Percentiles rank a stretch among this genome's conserved stretches.
phyloP scores from a whole-genome alignment of 805 yeast genomes.

The Pichia eremophila region DNA sequence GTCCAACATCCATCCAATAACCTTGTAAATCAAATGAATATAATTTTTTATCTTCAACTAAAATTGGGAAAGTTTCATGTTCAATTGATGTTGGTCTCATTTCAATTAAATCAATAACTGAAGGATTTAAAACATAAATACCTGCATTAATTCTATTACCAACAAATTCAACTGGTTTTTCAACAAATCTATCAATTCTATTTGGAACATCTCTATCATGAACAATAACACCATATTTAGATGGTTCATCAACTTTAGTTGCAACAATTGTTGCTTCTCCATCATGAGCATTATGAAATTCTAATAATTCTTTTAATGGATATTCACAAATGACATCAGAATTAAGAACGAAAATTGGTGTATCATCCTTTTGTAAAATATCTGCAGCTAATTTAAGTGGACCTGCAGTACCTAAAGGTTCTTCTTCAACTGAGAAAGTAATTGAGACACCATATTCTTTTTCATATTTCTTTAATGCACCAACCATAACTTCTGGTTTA shows the following conservation, averaged over 20 bases:
- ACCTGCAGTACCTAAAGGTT: constrained; percentile 99
- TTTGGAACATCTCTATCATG: constrained; percentile 92
- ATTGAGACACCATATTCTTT: constrained; percentile 87
- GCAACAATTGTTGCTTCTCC: constrained; percentile 98
- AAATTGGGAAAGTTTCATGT: constrained; percentile 97
- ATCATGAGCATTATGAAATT: constrained; percentile 91
- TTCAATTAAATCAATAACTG: constrained; percentile 92
- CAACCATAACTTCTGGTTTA: constrained; percentile 99
- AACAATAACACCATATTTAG: constrained; percentile 98
- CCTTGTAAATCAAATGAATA: constrained; percentile 98
- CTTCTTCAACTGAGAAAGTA: constrained; percentile 97
- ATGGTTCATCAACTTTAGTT: constrained; percentile 98
- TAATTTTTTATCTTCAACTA: constrained; percentile 80
- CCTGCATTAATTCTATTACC: constrained; percentile 99
- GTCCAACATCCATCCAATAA: constrained; percentile 99
- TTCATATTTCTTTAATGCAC: constrained; percentile 89
- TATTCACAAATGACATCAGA: constrained; percentile 98
- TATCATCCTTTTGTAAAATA: constrained; percentile 84
- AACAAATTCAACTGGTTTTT: constrained; percentile 98
- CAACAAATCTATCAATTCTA: constrained; percentile 96
- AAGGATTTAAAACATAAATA: constrained; percentile 94
- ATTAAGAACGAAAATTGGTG: constrained; percentile 96
- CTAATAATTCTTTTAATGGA: constrained; percentile 88
- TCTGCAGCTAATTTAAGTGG: constrained; percentile 96
- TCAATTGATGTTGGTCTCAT: constrained; percentile 98